A percentile compares a stretch with the other conserved stretches of the same genome.
Evolutionary conservation across 2,329 filamentous ascomycete species (phyloP).

Genomic region (Colletotrichum falcatum): DNA sequence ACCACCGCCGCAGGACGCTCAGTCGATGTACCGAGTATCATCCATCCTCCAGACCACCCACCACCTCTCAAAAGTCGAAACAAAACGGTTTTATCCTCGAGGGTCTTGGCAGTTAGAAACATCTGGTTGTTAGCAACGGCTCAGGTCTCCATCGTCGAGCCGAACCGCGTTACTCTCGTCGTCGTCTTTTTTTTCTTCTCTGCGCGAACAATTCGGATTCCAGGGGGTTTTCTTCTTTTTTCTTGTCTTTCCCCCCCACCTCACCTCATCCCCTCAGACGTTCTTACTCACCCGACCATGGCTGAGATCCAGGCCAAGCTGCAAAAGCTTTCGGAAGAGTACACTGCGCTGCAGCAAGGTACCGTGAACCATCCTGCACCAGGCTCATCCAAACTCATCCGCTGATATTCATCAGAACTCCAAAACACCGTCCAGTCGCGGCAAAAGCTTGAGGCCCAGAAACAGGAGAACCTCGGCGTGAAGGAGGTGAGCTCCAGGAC

Average conservation of each 20-base stretch:
- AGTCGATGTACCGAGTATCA: conserved; percentile 24
- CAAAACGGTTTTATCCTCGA: background rate
- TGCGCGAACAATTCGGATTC: too few species aligned
- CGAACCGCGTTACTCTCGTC: background rate
- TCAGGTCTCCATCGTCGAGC: background rate
- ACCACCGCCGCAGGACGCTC: conserved; percentile 24
- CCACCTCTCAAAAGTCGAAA: conserved; percentile 10
- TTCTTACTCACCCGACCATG: conserved; percentile 59
- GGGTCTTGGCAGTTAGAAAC: background rate
- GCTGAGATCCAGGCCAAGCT: conserved; percentile 80
- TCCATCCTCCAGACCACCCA: conserved; percentile 15
- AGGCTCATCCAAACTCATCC: background rate
- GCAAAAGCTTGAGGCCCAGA: conserved; percentile 93
- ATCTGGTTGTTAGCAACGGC: background rate
- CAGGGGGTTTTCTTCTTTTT: too few species aligned
- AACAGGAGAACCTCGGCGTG: conserved; percentile 91
- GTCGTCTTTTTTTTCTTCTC: background rate
- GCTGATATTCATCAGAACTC: conserved; percentile 70
- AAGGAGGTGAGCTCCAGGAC: conserved; percentile 71
- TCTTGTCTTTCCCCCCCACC: conserved; percentile 15
- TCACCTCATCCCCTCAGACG: conserved; percentile 27
- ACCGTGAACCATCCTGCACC: background rate
- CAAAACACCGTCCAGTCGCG: conserved; percentile 80
- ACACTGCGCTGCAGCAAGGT: conserved; percentile 86
- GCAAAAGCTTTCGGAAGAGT: conserved; percentile 88